Evolutionary conservation across 2,329 filamentous ascomycete species (phyloP), one percentile per base, ranked within the genome.

Genomic region (Microcyclosporella mali): DNA sequence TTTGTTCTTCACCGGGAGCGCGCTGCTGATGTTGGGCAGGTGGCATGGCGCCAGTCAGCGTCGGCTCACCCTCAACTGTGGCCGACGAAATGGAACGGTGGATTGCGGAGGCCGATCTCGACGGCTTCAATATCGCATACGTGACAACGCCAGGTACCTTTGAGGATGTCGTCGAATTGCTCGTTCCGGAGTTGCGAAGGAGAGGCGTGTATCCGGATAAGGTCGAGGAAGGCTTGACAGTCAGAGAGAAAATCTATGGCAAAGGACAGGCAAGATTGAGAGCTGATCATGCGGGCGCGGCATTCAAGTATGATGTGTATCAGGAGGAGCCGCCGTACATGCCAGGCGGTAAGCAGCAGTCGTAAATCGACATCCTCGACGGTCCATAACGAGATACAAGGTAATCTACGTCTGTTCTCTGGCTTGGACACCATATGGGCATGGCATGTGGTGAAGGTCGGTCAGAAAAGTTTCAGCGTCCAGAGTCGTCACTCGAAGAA

Each of bases 281-380:
- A 29, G 66, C 66, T 49, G 80, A 84, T 59, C 81, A 84, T 59
- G 56, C 67, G 0, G 81, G 79, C 1, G 75, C 71, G 37, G 60
- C 53, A 49, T 84, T 81, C 56, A 81, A 78, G 63, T 84, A 82
- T 51, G 69, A 76, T 52, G 72, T 79, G 1, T 83, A 81, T 51
- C 61, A 72, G 43, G 77, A 81, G 52, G 74, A 79, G 21, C 6
- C 21, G 21, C 21, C 21, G 9, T 25, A 25, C 9, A 25, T 25
- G 9, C 21, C 21, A 25, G n/a, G n/a, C n/a, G n/a, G n/a, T n/a
- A n/a, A n/a, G n/a, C n/a, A n/a, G n/a, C n/a, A n/a, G n/a, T n/a
- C n/a, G n/a, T n/a, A n/a, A n/a, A n/a, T n/a, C n/a, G n/a, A n/a
- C n/a, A n/a, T n/a, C n/a, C n/a, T n/a, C n/a, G n/a, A n/a, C n/a